Evolutionary conservation across 257 asterid genomes (phyloP).

Genomic region (Solanum gandarillasii): DNA sequence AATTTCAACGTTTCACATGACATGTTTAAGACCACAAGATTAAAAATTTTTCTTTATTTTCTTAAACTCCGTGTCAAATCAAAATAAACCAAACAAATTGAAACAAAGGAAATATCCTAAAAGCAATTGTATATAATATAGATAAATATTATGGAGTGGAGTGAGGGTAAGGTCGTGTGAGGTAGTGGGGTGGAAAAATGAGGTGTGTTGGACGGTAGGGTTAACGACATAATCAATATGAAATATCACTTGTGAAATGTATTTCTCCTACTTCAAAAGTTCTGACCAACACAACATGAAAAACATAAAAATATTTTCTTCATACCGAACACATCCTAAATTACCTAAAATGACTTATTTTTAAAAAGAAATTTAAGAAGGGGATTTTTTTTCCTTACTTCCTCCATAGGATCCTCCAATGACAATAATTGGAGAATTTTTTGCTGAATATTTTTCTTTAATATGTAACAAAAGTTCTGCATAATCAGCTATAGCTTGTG

Average conservation of each 20-base stretch:
- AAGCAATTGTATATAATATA: too few relatives aligned
- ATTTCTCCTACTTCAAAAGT: background rate
- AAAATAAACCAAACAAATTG: background rate
- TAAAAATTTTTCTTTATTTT: background rate
- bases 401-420: slow-evolving; percentile 81
- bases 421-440: slow-evolving; percentile 54
- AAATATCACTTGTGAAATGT: too few relatives aligned
- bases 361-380: too few relatives aligned
- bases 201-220: too few relatives aligned
- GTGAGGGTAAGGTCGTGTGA: too few relatives aligned
- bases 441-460: slow-evolving; percentile 32
- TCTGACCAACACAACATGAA: background rate
- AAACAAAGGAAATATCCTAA: too few relatives aligned
- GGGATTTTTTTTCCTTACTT: slow-evolving; percentile 19
- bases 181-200: too few relatives aligned
- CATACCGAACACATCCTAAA: background rate
- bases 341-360: background rate
- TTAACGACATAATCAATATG: too few relatives aligned
- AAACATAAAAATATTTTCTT: background rate
- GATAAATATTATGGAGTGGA: too few relatives aligned
- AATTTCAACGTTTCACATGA: too few relatives aligned
- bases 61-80: background rate
- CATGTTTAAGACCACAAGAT: too few relatives aligned
- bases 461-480: slow-evolving; percentile 50
- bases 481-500: slow-evolving; percentile 79